These are phyloP conservation scores for Epichloe sibirici DNA, from an alignment of 2,329 filamentous ascomycete species.

Conservation along the genomic window DNA sequence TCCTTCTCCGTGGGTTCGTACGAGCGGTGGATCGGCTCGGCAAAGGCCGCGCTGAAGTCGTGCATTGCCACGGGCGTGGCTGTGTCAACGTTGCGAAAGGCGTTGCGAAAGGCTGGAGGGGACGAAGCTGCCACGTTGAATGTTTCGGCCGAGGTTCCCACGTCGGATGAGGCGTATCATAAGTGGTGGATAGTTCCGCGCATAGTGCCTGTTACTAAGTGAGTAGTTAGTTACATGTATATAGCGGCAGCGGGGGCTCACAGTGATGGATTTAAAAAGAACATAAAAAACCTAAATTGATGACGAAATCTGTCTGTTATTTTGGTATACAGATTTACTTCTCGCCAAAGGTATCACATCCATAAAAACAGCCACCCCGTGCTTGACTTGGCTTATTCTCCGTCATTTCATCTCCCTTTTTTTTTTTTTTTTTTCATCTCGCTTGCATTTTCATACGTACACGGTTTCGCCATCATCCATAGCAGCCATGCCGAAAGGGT, in stretches of 20 bases:
- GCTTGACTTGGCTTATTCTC: background rate
- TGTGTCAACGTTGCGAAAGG: slow-evolving; percentile 47
- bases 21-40: slow-evolving; percentile 47
- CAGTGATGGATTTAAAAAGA: background rate
- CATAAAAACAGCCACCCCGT: background rate
- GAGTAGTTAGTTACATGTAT: background rate
- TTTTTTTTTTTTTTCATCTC: background rate
- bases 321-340: background rate
- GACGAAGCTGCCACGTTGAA: slow-evolving; percentile 18
- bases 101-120: slow-evolving; percentile 26
- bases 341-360: slow-evolving; percentile 1
- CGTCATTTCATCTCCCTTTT: background rate
- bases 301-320: background rate
- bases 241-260: background rate
- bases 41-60: slow-evolving; percentile 52
- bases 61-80: slow-evolving; percentile 59
- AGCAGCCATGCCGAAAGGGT: background rate
- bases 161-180: slow-evolving; percentile 43
- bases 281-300: background rate
- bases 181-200: slow-evolving; percentile 54
- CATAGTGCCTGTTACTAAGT: slow-evolving; percentile 16
- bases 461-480: background rate
- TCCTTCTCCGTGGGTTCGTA: slow-evolving; percentile 45
- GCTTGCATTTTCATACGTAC: background rate
- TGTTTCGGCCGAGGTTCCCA: slow-evolving; percentile 40